Conservation (phyloP, 164 flowering plant genomes). For the Chloranthus sessilifolius region DNA sequence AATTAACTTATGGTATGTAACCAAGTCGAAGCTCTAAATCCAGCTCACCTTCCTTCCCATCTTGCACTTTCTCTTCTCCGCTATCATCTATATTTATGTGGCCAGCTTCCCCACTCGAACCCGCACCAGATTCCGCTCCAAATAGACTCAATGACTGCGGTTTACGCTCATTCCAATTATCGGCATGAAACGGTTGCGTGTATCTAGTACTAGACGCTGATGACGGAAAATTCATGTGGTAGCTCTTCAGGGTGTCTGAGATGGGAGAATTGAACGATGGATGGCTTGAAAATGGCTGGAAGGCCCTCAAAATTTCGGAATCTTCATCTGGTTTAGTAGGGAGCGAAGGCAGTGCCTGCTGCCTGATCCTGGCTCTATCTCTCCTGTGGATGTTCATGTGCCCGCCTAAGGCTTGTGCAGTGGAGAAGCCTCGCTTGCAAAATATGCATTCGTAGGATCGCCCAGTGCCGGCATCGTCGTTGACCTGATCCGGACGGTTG, state of each 20-base stretch:
- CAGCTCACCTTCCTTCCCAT: slow-evolving; percentile 23
- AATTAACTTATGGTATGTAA: slow-evolving; percentile 36
- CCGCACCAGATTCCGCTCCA: slow-evolving; percentile 21
- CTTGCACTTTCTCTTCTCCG: slow-evolving; percentile 14
- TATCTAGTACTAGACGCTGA: slow-evolving; percentile 7
- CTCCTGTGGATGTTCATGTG: slow-evolving; percentile 67
- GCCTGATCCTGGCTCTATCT: slow-evolving; percentile 38
- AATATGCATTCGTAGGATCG: slow-evolving; percentile 51
- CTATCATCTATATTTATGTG: slow-evolving; percentile 10
- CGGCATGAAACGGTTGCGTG: slow-evolving; percentile 1
- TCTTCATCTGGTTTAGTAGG: slow-evolving; percentile 10
- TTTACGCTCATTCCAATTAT: slow-evolving; percentile 5
- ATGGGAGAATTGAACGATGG: slow-evolving; percentile 4
- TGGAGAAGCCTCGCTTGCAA: slow-evolving; percentile 58
- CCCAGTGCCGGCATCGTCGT: slow-evolving; percentile 15
- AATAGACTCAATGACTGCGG: slow-evolving; percentile 12
- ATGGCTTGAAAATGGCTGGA: slow-evolving; percentile 12
- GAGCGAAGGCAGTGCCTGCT: slow-evolving; percentile 12
- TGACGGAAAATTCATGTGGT: slow-evolving; percentile 23
- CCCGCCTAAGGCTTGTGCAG: slow-evolving; percentile 64
- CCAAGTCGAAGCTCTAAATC: slow-evolving; percentile 69
- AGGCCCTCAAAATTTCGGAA: background rate
- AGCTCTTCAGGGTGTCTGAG: slow-evolving; percentile 12
- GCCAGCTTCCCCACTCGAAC: slow-evolving; percentile 19
- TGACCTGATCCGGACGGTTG: slow-evolving; percentile 14